Percentiles rank a stretch among this genome's conserved stretches.
These are phyloP conservation scores for Neonectria ditissima DNA, from an alignment of 2,329 filamentous ascomycete species.

Conservation along the genomic window DNA sequence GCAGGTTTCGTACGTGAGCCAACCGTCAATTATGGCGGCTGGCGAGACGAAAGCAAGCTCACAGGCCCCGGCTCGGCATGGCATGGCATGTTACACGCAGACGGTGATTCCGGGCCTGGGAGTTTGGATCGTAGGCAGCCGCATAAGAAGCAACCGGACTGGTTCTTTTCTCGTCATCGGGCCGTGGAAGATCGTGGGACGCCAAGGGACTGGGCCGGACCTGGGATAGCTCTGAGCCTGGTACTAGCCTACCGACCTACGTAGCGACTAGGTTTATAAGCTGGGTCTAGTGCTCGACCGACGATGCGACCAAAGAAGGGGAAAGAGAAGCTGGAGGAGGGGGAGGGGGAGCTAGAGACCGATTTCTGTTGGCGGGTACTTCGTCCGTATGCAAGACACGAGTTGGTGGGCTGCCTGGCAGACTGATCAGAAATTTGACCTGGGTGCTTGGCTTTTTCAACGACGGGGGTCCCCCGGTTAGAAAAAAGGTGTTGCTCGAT, in stretches of 20 bases:
- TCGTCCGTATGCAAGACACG: slow-evolving; percentile 10
- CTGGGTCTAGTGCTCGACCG: not conserved
- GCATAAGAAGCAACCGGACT: slow-evolving; percentile 11
- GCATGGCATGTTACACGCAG: slow-evolving; percentile 35
- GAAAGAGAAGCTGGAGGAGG: not conserved
- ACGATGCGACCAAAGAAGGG: not conserved
- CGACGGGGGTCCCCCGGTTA: not conserved
- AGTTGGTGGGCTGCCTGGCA: slow-evolving; percentile 11
- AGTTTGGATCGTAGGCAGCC: slow-evolving; percentile 11
- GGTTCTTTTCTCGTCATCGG: not conserved
- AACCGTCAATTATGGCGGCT: not conserved
- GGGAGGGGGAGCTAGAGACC: not conserved
- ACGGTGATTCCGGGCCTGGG: slow-evolving; percentile 26
- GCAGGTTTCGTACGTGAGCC: not conserved
- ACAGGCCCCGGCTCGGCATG: slow-evolving; percentile 9
- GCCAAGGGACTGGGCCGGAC: slow-evolving; percentile 6
- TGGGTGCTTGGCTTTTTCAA: not conserved
- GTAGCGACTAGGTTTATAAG: not conserved
- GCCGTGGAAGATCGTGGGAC: slow-evolving; percentile 10
- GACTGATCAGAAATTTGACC: not conserved
- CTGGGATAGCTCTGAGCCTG: slow-evolving; percentile 2
- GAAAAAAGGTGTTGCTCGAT: not conserved
- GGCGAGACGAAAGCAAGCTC: slow-evolving; percentile 10
- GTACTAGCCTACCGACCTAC: not conserved
- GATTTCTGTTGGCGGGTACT: not conserved